Evolutionary conservation across 2,329 filamentous ascomycete species (phyloP).

Genomic region (Neopestalotiopsis rosae): DNA sequence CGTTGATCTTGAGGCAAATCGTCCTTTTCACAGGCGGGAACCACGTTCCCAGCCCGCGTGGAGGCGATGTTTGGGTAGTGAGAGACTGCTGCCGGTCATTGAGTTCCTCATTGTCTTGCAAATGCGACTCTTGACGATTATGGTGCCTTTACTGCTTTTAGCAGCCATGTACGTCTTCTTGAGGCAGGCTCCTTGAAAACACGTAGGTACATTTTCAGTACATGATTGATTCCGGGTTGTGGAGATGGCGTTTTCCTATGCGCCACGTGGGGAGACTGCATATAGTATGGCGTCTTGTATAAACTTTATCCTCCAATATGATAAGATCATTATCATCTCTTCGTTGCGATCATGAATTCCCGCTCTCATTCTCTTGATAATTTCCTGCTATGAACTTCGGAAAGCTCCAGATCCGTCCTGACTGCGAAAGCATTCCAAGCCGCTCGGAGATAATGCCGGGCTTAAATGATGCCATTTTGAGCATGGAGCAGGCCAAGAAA

Average conservation of each 20-base stretch:
- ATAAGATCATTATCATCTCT: too few species aligned
- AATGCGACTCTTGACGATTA: neutral
- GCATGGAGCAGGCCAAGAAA: neutral
- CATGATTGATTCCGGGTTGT: neutral
- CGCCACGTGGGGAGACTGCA: neutral
- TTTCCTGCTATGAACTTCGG: too few species aligned
- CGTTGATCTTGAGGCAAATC: neutral
- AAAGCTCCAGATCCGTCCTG: too few species aligned
- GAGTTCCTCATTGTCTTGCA: neutral
- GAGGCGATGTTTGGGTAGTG: neutral
- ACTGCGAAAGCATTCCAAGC: neutral
- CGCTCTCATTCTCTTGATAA: neutral
- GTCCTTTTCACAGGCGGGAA: too few species aligned
- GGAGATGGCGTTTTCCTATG: neutral
- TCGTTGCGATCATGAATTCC: too few species aligned
- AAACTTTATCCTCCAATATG: neutral
- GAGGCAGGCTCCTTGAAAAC: too few species aligned
- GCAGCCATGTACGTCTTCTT: neutral
- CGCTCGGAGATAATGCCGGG: neutral
- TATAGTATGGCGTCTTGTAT: neutral
- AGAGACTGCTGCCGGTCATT: neutral
- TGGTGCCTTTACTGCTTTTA: neutral
- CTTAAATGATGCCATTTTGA: neutral
- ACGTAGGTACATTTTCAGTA: neutral
- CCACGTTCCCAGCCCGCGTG: neutral